Base-by-base conservation (phyloP, 2,329 filamentous ascomycete genomes). In the Drechslerella dactyloides region DNA sequence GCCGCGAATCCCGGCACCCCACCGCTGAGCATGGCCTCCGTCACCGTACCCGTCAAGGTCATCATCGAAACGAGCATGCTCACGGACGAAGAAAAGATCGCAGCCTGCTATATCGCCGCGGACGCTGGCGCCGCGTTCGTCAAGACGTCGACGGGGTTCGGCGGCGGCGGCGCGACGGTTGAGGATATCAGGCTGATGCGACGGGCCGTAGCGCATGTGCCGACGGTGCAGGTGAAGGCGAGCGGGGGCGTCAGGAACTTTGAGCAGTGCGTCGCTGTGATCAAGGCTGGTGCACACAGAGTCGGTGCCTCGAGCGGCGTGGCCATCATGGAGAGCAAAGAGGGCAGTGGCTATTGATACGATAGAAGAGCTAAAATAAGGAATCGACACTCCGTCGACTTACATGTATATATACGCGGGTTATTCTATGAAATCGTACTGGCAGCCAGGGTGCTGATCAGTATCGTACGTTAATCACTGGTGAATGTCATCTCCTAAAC, bases 111-210 rank as follows among this genome's bases (percentile, higher is more conserved):
- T 42, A 73, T 77, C 33, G 74, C 76, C 1, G 75, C 75, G 23
- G 74, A 76, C 57, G 76, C 76, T 23, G 76, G 76, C 27, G 76
- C 74, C 1, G 56, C 27, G 24, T 77, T 76, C 48, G 76, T 77
- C 19, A 77, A 77, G 73, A 77, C 76, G 57, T 75, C 73, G 57
- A 77, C 76, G 23, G 76, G 76, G 21, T 77, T 77, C 59, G 69
- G 52, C 56, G 76, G 76, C 30, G 76, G 76, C 33, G 75, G 69
- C 10, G 76, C 76, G 55, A 75, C 74, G 19, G 59, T 56, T 24
- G 74, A 69, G 30, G 75, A 77, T 75, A 75, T 77, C 35, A 73
- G 68, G 40, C 61, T 77, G 57, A 77, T 77, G 76, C 73, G 60
- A 52, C 73, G 70, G 58, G 56, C 75, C 35, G 75, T 77, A 37